Evolutionary conservation across 2,329 filamentous ascomycete genomes (phyloP).

Genomic region (Beauveria asiatica): DNA sequence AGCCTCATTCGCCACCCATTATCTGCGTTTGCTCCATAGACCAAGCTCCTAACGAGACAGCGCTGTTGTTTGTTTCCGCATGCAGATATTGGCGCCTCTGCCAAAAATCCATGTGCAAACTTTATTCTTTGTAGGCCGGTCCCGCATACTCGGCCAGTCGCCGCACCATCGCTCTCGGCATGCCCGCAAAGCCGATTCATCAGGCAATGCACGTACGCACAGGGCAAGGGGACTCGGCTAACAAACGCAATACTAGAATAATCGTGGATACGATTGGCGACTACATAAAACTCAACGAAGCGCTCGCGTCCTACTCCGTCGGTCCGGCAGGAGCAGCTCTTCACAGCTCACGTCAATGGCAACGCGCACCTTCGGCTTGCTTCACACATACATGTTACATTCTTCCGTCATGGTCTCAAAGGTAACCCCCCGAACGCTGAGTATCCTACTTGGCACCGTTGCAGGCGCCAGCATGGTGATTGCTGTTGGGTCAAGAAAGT

Average conservation of each 20-base stretch:
- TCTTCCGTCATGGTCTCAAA: neutral
- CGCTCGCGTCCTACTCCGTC: neutral
- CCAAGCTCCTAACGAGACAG: neutral
- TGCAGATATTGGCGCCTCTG: neutral
- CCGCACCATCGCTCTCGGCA: neutral
- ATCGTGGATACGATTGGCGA: neutral
- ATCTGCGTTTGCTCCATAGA: neutral
- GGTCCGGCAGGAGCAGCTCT: neutral
- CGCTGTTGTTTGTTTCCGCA: neutral
- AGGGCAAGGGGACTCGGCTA: neutral
- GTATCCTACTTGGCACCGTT: neutral
- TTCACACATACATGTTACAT: neutral
- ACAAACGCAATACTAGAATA: neutral
- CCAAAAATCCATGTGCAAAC: neutral
- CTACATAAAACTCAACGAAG: neutral
- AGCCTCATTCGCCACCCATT: neutral
- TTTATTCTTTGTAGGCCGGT: too few relatives aligned
- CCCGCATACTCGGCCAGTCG: too few relatives aligned
- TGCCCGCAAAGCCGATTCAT: neutral
- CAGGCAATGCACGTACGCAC: neutral
- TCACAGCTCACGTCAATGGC: neutral
- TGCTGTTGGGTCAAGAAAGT: neutral
- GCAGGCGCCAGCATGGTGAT: neutral
- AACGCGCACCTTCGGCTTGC: neutral
- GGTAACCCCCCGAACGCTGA: neutral